Evolutionary conservation across 2,329 filamentous ascomycete genomes (phyloP).

Genomic region (Aspergillus sp.): DNA sequence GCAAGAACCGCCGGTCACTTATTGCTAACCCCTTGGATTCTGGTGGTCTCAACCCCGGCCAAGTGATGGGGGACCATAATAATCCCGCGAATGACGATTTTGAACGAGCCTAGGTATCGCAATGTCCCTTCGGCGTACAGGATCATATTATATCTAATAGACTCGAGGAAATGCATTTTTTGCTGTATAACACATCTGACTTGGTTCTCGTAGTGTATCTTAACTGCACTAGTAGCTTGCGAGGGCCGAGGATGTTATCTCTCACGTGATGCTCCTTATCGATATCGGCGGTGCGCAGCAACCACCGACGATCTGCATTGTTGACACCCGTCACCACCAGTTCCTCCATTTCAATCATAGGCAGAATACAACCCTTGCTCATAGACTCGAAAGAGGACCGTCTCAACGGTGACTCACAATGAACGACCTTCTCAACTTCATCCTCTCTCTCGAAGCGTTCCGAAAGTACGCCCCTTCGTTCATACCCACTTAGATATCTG

Average conservation of each 20-base stretch:
- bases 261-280: conserved; percentile 6
- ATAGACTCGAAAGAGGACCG: background rate
- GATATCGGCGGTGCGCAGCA: conserved; percentile 6
- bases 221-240: no score
- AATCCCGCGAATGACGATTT: conserved; percentile 44
- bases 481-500: background rate
- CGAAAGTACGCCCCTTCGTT: conserved; percentile 46
- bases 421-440: conserved; percentile 65
- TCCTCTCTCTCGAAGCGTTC: conserved; percentile 60
- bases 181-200: background rate
- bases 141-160: conserved; percentile 20
- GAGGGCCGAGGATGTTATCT: background rate
- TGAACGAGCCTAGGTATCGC: conserved; percentile 39
- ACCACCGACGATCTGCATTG: conserved; percentile 3
- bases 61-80: conserved; percentile 32
- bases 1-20: conserved; percentile 56
- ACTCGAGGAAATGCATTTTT: conserved; percentile 11
- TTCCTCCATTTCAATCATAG: background rate
- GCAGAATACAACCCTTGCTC: background rate
- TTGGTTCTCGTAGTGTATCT: background rate
- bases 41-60: conserved; percentile 45
- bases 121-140: conserved; percentile 15
- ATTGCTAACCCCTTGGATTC: conserved; percentile 53
- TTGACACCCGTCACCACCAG: background rate
- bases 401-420: conserved; percentile 18